Evolutionary conservation across 306 rosid genomes (phyloP), one percentile per base, ranked within the genome.

Genomic region (Citrullus mucosospermus): DNA sequence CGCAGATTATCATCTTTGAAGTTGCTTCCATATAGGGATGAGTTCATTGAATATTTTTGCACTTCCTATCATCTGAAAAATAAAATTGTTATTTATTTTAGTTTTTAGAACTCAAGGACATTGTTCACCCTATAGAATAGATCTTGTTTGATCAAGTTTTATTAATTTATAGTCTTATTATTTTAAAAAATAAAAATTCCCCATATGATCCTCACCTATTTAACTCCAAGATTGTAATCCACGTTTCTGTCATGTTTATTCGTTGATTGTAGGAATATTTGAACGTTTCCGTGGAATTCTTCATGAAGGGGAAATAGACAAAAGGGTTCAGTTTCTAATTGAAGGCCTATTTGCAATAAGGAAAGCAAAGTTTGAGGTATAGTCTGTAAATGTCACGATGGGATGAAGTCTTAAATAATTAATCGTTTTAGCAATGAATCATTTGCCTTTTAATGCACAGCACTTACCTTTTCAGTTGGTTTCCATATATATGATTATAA

Each of bases 281-380:
- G 99, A 95, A 90, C 96, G 97, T 9, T 95, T 95, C 65, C 97
- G 93, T 48, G 96, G 97, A 85, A 95, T 95, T 90, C 97, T 95
- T 76, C 96, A 95, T 76, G 98, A 92, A 84, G 99, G 97, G 59
- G 97, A 95, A 86, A 95, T 92, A 59, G 97, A 91, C 86, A 95
- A 91, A 79, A 86, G 96, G 78, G 97, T 92, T 75, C 96, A 95
- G 80, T 92, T 91, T 84, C 81, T 92, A 70, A 95, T 92, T 78
- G 99, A 92, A 90, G 91, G 95, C 76, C 81, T 95, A 77, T 95
- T 95, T 88, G 97, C 97, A 4, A 82, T 91, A 46, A 87, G 98
- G 80, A 95, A 91, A 85, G 96, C 97, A 7, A 92, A 92, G 86
- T 92, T 95, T 81, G 96, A 95, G 96, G 98, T 94, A 73, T 9